phyloP scores from a whole-genome alignment of 768 basidiomycete genomes.

The Phanerochaete sordida region DNA sequence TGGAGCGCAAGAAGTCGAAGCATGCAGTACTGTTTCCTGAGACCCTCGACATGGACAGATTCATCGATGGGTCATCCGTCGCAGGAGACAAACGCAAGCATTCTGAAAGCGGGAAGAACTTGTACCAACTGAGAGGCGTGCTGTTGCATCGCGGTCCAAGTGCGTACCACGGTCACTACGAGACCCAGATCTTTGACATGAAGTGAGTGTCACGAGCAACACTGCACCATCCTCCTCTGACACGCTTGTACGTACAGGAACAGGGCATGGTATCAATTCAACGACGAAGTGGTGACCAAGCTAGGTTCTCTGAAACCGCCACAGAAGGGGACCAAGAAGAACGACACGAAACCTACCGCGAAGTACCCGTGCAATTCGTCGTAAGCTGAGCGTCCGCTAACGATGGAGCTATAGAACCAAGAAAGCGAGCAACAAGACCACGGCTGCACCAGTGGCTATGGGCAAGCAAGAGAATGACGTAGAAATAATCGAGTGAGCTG shows the following conservation, averaged over 20 bases:
- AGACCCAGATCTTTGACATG: constrained; percentile 76
- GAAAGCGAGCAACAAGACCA: constrained; percentile 7
- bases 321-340: constrained; percentile 25
- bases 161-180: constrained; percentile 90
- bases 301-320: constrained; percentile 54
- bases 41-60: constrained; percentile 67
- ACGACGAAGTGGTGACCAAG: constrained; percentile 80
- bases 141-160: constrained; percentile 88
- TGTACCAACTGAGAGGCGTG: constrained; percentile 81
- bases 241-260: constrained; percentile 36
- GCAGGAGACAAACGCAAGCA: constrained; percentile 8
- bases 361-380: background rate
- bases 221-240: background rate
- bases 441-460: background rate
- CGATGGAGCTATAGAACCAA: background rate
- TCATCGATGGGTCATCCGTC: constrained; percentile 36
- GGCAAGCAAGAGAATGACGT: constrained; percentile 16
- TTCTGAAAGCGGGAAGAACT: constrained; percentile 17
- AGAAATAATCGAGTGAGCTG: constrained; percentile 22
- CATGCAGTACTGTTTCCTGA: constrained; percentile 75
- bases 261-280: constrained; percentile 85
- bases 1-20: constrained; percentile 87
- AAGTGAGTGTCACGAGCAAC: constrained; percentile 44
- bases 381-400: background rate
- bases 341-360: constrained; percentile 19